Percentiles rank a stretch among this genome's conserved stretches.
Conservation (phyloP, 495 filamentous ascomycete species). For the Penicillium arizonense region DNA sequence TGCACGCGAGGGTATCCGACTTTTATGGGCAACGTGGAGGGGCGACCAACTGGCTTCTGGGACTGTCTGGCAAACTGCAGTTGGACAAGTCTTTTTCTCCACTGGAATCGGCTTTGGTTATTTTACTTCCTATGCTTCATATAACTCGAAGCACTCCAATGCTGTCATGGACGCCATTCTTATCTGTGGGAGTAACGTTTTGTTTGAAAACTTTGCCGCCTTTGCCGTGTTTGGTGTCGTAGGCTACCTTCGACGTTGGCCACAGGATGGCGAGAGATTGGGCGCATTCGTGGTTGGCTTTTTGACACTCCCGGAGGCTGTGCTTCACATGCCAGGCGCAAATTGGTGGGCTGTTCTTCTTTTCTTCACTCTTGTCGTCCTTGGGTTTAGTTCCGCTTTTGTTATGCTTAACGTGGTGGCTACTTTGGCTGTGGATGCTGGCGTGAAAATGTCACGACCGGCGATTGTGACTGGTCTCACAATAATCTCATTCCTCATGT, state of each 20-base stretch:
- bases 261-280: conserved; percentile 27
- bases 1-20: conserved; percentile 26
- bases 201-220: conserved; percentile 40
- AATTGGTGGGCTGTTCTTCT: conserved; percentile 40
- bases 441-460: conserved; percentile 20
- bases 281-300: conserved; percentile 39
- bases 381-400: conserved; percentile 25
- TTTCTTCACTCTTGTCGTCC: conserved; percentile 34
- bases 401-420: conserved; percentile 27
- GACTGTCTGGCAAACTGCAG: conserved; percentile 28
- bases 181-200: conserved; percentile 35
- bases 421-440: conserved; percentile 20
- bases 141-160: conserved; percentile 30
- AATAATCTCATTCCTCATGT: conserved; percentile 25
- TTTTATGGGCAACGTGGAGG: conserved; percentile 28
- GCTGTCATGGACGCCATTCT: conserved; percentile 39
- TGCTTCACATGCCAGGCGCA: conserved; percentile 37
- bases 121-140: conserved; percentile 28
- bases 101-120: conserved; percentile 28
- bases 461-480: conserved; percentile 23
- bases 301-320: conserved; percentile 36
- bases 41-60: conserved; percentile 21
- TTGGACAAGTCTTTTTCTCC: conserved; percentile 28
- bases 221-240: conserved; percentile 43
- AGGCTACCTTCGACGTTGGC: conserved; percentile 32